Conservation (phyloP, 2,329 filamentous ascomycete species). For the Exophiala dermatitidis region DNA sequence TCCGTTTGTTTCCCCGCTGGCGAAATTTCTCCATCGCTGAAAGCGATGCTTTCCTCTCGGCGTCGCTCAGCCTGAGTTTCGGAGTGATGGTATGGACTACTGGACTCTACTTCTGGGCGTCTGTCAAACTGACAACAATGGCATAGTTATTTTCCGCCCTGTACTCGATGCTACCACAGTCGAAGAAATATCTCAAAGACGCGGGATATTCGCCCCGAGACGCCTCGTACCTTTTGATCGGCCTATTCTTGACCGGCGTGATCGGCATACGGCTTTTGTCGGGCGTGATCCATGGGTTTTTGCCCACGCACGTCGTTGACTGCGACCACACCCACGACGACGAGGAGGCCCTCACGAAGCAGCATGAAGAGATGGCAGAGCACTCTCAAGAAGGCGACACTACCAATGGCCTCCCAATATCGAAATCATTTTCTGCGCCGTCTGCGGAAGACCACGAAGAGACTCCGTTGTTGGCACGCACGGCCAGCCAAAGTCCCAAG, state of each 20-base stretch:
- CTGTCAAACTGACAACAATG: slow-evolving; percentile 5
- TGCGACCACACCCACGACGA: slow-evolving; percentile 42
- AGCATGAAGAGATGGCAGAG: slow-evolving; percentile 22
- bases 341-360: slow-evolving; percentile 32
- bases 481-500: slow-evolving; percentile 11
- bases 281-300: slow-evolving; percentile 39
- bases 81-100: slow-evolving; percentile 73
- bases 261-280: slow-evolving; percentile 42
- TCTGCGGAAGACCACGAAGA: slow-evolving; percentile 16
- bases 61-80: slow-evolving; percentile 84
- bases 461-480: slow-evolving; percentile 27
- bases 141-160: slow-evolving; percentile 78
- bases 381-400: slow-evolving; percentile 27
- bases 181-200: slow-evolving; percentile 66
- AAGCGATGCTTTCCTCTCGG: slow-evolving; percentile 78
- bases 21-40: slow-evolving; percentile 79
- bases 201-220: slow-evolving; percentile 59
- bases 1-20: slow-evolving; percentile 65
- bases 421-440: slow-evolving; percentile 2
- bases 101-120: background rate
- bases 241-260: slow-evolving; percentile 43
- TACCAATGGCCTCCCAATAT: slow-evolving; percentile 17
- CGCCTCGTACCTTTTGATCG: slow-evolving; percentile 49
- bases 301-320: slow-evolving; percentile 43
- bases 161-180: slow-evolving; percentile 86